Evolutionary conservation across 2,329 filamentous ascomycete genomes (phyloP), one percentile per base, ranked within the genome.

Genomic region (Microsporum canis): DNA sequence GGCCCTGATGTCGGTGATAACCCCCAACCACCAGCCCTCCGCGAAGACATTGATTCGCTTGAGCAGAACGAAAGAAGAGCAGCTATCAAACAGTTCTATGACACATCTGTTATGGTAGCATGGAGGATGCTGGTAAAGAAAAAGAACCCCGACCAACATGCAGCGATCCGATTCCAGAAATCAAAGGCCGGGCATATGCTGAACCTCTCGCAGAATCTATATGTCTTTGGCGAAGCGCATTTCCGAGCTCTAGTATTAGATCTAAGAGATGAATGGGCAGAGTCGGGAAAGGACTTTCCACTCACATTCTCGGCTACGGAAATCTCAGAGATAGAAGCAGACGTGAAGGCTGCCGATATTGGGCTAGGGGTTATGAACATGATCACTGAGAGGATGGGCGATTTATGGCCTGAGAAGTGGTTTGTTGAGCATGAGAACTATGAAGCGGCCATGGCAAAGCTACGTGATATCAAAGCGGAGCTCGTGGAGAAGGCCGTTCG

Each of bases 1-100:
- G 66, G 66, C 36, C 66, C 69, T 33, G 66, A 71, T 58, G 67
- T 66, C 1, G 69, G 68, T 14, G 66, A 71, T 14, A 61, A 68
- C 4, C 60, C 61, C 57, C 62, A 65, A 57, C 6, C 38, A 33
- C 68, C 66, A 8, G 63, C 60, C 10, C 17, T 60, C 6, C 65
- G 66, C 23, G 57, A 58, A 60, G 60, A 59, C 10, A 60, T 41
- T 14, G 47, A 57, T 14, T 56, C 45, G 2, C 17, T 60, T 38
- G 10, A 57, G 33, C n/a, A 53, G n/a, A 43, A 55, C n/a, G 45
- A 62, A 14, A 62, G 56, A 43, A 38, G 2, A 4, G 43, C 51
- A 36, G 61, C 43, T 5, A 4, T 39, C 1, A 55, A 43, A 1
- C 51, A 41, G 5, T 59, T 45, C 41, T 27, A 57, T 41, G 59